Evolutionary conservation across 176 grass and related monocot species (phyloP).

Genomic region (Panicum miliaceum): DNA sequence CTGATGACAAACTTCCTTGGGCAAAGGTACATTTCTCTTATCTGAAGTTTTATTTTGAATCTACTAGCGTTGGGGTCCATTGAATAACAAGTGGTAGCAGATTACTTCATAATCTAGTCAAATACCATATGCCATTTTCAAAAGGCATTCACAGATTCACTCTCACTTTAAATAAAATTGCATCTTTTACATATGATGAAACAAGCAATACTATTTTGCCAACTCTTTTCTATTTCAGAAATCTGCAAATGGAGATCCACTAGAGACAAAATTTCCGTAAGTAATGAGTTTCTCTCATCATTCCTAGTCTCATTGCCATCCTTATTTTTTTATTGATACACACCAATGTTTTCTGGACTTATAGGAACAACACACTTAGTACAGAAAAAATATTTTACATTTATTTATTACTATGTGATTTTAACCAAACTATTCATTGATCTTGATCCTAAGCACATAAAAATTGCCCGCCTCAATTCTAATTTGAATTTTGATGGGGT

Average conservation of each 20-base stretch:
- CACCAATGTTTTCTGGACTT: neutral
- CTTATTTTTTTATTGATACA: neutral
- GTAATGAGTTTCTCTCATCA: conserved; percentile 43
- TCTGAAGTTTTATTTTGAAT: conserved; percentile 3
- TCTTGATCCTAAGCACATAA: neutral
- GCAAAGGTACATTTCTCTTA: conserved; percentile 65
- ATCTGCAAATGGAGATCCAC: conserved; percentile 78
- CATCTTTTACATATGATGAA: neutral
- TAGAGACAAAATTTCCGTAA: conserved; percentile 96
- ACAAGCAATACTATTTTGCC: neutral
- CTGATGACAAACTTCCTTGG: conserved; percentile 96
- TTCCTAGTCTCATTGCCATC: neutral
- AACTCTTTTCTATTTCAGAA: conserved; percentile 59
- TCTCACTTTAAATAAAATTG: neutral
- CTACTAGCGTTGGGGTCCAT: neutral
- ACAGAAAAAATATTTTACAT: neutral
- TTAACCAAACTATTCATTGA: neutral
- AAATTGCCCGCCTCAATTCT: neutral
- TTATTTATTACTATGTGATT: neutral
- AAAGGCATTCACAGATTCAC: neutral
- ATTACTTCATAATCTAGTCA: conserved; percentile 28
- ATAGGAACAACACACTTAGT: neutral
- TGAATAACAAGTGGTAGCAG: neutral
- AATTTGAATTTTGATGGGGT: neutral
- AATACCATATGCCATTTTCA: neutral